Conservation (phyloP, 495 filamentous ascomycete genomes). For the Penicillium chermesinum region DNA sequence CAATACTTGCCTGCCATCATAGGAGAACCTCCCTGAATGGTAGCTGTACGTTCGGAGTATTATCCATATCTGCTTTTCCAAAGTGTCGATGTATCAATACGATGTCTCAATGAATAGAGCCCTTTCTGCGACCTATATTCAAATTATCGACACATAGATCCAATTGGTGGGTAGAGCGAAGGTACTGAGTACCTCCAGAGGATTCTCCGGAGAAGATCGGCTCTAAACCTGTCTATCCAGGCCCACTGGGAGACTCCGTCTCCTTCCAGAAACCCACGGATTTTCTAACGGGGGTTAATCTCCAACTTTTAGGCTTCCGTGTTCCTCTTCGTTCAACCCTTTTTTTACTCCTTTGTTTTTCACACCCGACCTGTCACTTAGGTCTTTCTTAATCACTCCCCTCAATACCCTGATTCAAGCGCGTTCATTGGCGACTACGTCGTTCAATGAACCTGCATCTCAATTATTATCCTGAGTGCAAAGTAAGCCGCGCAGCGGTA, state of each 20-base stretch:
- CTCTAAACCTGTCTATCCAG: slow-evolving; percentile 11
- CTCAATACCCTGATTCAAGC: slow-evolving; percentile 23
- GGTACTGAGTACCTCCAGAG: slow-evolving; percentile 12
- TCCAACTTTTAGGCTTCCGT: slow-evolving; percentile 7
- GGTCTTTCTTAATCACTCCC: slow-evolving; percentile 3
- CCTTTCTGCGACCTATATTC: no score
- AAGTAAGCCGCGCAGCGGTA: no score
- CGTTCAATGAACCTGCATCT: slow-evolving; percentile 66
- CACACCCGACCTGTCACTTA: not conserved
- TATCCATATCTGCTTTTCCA: no score
- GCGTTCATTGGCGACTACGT: slow-evolving; percentile 56
- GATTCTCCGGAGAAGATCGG: slow-evolving; percentile 32
- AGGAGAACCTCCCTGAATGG: no score
- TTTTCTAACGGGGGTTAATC: slow-evolving; percentile 7
- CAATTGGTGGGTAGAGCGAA: not conserved
- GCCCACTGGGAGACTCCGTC: slow-evolving; percentile 23
- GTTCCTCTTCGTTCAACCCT: not conserved
- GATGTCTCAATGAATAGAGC: no score
- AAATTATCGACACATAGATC: not conserved
- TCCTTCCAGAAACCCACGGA: slow-evolving; percentile 22
- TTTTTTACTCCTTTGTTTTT: not conserved
- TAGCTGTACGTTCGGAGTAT: no score
- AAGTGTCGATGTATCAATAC: no score
- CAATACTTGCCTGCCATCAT: no score
- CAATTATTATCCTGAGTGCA: slow-evolving; percentile 40